Evolutionary conservation across 371 early-diverging fungal species (phyloP).

Genomic region (Rhizomucor pusillus): DNA sequence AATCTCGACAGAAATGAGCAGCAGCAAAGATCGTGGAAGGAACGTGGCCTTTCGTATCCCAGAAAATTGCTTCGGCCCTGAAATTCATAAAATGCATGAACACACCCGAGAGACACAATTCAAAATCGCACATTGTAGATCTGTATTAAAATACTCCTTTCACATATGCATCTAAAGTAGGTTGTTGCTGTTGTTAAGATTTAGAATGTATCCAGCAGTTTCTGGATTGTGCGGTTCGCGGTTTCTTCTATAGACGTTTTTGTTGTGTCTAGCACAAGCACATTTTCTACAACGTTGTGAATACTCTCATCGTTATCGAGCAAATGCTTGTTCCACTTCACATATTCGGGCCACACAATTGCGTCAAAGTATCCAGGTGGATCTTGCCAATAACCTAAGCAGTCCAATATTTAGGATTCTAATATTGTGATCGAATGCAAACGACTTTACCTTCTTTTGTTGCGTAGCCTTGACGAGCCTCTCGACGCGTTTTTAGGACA

Average conservation of each 20-base stretch:
- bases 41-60: no score
- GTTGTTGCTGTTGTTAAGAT: no score
- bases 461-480: constrained; percentile 66
- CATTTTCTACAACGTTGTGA: constrained; percentile 14
- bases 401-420: not conserved
- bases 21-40: no score
- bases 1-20: no score
- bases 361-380: constrained; percentile 85
- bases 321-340: constrained; percentile 46
- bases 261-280: constrained; percentile 27
- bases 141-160: no score
- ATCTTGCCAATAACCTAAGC: constrained; percentile 73
- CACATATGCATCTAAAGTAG: no score
- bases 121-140: no score
- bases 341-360: constrained; percentile 83
- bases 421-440: not conserved
- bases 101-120: no score
- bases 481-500: constrained; percentile 65
- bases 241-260: constrained; percentile 21
- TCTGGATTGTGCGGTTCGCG: constrained; percentile 10
- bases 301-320: constrained; percentile 14
- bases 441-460: constrained; percentile 67
- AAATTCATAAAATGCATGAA: no score
- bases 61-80: no score
- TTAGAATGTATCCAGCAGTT: constrained; percentile 1